Conservation (phyloP, 2,329 filamentous ascomycete species). For the Fusarium chlamydosporum region DNA sequence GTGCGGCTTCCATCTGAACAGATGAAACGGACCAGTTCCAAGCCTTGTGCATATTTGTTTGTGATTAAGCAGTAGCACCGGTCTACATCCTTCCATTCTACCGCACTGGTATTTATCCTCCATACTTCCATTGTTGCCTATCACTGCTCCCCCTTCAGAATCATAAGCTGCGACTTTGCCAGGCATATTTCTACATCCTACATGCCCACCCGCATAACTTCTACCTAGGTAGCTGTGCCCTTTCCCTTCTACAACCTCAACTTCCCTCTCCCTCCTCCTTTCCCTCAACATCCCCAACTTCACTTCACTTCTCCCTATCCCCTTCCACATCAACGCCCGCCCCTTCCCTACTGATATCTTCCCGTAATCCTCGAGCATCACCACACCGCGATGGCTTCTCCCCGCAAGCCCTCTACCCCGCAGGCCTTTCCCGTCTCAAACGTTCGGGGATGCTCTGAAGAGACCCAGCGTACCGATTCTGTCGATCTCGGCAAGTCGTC, state of each 20-base stretch:
- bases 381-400: constrained; percentile 20
- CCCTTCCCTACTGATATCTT: constrained; percentile 1
- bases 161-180: constrained; percentile 17
- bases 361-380: not conserved
- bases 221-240: constrained; percentile 19
- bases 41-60: constrained; percentile 14
- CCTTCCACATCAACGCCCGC: not conserved
- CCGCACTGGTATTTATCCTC: constrained; percentile 16
- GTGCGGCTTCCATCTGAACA: not conserved
- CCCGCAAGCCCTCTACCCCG: constrained; percentile 8
- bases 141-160: constrained; percentile 26
- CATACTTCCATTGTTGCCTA: constrained; percentile 7
- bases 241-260: constrained; percentile 1
- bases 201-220: constrained; percentile 14
- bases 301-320: constrained; percentile 2
- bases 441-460: constrained; percentile 15
- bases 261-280: constrained; percentile 7
- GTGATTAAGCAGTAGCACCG: constrained; percentile 14
- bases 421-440: constrained; percentile 28
- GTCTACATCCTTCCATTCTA: not conserved
- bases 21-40: constrained; percentile 4
- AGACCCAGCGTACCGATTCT: constrained; percentile 6
- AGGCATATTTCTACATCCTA: constrained; percentile 24
- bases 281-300: constrained; percentile 2
- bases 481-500: not conserved